These are phyloP conservation scores for Eucalyptus erythrocorys DNA, from an alignment of 345 rosid species.

Conservation along the genomic window DNA sequence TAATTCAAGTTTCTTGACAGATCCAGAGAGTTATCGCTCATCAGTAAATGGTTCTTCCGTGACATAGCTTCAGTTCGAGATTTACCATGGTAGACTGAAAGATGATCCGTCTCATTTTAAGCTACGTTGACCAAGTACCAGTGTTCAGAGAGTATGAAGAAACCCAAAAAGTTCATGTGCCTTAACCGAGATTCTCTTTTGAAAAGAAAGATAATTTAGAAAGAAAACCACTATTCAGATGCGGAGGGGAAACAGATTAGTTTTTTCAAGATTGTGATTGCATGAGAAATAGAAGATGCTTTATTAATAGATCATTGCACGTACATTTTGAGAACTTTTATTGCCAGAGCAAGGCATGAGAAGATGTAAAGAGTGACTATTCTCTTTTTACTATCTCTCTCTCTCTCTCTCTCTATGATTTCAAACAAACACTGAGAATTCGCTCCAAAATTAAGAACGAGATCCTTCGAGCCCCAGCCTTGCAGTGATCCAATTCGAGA, in stretches of 20 bases:
- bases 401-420: not conserved
- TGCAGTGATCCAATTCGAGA: conserved; percentile 60
- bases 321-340: not conserved
- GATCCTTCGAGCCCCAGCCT: conserved; percentile 65
- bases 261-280: not conserved
- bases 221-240: not conserved
- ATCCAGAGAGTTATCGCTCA: not conserved
- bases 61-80: not conserved
- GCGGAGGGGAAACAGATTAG: not conserved
- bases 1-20: not conserved
- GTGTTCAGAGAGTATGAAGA: not conserved
- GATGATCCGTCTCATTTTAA: not conserved
- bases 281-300: not conserved
- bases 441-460: not conserved
- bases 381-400: not conserved
- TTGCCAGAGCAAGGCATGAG: not conserved
- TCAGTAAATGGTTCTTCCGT: not conserved
- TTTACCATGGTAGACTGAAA: not conserved
- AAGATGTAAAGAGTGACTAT: not conserved
- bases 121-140: not conserved
- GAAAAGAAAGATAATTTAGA: not conserved
- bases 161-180: not conserved
- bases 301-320: not conserved
- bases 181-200: not conserved
- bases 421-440: not conserved